Percentiles rank a stretch among this genome's conserved stretches.
phyloP scores from a whole-genome alignment of 1,139 yeast genomes.

The Hansenula anomala region DNA sequence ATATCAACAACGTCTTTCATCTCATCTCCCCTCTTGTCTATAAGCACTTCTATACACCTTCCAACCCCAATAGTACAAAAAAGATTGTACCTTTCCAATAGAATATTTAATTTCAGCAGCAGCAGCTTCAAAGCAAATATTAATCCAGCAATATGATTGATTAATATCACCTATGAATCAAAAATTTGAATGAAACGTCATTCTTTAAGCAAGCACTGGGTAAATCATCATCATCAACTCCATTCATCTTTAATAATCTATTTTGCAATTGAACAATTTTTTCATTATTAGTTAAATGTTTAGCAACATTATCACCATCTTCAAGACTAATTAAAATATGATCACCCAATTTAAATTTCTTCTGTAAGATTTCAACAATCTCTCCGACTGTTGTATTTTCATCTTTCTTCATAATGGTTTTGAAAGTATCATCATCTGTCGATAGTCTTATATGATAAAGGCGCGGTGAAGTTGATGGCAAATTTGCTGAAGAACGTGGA shows the following conservation, averaged over 20 bases:
- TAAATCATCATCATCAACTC: background rate
- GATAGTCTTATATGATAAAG: background rate
- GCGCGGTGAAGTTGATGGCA: too few relatives aligned
- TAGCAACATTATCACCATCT: background rate
- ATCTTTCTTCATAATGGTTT: background rate
- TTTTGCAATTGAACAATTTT: background rate
- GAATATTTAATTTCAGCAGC: too few relatives aligned
- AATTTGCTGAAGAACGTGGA: too few relatives aligned
- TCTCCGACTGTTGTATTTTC: background rate
- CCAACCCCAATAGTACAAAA: too few relatives aligned
- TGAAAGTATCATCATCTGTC: background rate
- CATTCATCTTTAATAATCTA: background rate
- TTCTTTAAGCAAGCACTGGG: background rate
- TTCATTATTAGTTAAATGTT: background rate
- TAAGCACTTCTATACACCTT: too few relatives aligned
- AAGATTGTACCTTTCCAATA: too few relatives aligned
- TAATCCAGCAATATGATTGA: too few relatives aligned
- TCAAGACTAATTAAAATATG: background rate
- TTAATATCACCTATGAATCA: background rate
- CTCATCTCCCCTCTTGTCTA: too few relatives aligned
- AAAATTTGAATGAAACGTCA: background rate
- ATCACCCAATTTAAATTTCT: background rate
- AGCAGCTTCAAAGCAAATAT: too few relatives aligned
- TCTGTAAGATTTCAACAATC: background rate
- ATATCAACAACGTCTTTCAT: too few relatives aligned